Conservation (phyloP, 2,329 filamentous ascomycete genomes). For the Calonectria hawksworthii region DNA sequence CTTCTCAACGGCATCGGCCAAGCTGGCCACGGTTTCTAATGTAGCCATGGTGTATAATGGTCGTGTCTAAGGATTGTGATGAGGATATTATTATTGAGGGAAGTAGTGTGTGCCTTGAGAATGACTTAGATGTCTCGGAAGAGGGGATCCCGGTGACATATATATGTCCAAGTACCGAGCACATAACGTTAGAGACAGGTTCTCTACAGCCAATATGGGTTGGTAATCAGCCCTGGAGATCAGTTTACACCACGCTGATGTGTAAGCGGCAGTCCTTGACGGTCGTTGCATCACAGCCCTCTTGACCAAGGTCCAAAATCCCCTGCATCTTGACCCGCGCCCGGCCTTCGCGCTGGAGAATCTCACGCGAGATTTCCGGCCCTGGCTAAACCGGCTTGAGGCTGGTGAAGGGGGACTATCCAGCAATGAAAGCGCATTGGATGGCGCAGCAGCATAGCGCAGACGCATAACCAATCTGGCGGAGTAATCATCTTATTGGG, state of each 20-base stretch:
- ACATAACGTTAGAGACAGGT: neutral
- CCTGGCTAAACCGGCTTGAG: neutral
- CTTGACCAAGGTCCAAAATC: neutral
- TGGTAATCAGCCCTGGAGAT: neutral
- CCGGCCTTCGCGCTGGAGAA: neutral
- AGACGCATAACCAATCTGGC: neutral
- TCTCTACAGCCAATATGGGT: neutral
- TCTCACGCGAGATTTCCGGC: neutral
- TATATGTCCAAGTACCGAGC: neutral
- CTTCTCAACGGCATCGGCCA: constrained; percentile 22
- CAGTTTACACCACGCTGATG: neutral
- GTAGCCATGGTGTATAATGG: constrained; percentile 9
- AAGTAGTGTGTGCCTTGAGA: no score
- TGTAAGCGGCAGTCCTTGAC: neutral
- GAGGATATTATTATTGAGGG: neutral
- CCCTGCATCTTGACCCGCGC: neutral
- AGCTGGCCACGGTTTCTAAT: neutral
- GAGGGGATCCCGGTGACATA: neutral
- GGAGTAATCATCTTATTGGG: neutral
- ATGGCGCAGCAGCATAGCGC: neutral
- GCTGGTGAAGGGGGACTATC: neutral
- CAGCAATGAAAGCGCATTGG: neutral
- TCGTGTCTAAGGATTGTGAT: neutral
- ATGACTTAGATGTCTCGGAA: neutral
- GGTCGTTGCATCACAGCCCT: neutral